These are phyloP conservation scores for Tetraselmis chui DNA, from an alignment of 139 green algal species.

Conservation along the genomic window DNA sequence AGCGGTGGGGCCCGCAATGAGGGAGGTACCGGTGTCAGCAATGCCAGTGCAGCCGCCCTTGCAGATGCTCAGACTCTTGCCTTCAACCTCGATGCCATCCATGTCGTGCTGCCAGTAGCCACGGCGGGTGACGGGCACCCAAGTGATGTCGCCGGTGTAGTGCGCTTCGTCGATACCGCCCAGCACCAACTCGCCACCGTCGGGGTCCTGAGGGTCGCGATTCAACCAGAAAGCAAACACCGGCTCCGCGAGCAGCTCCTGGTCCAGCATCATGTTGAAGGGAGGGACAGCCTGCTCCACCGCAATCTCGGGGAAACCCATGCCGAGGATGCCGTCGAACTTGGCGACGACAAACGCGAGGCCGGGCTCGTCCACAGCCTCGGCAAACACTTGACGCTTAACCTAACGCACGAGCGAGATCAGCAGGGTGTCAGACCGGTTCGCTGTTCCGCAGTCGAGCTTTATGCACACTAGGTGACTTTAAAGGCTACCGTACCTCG, in stretches of 20 bases:
- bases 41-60: slow-evolving; percentile 79
- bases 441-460: no score
- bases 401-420: no score
- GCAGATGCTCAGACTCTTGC: slow-evolving; percentile 24
- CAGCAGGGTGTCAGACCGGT: no score
- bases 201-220: slow-evolving; percentile 47
- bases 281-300: slow-evolving; percentile 70
- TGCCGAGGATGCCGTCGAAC: slow-evolving; percentile 97
- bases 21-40: slow-evolving; percentile 84
- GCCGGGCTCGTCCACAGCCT: slow-evolving; percentile 84
- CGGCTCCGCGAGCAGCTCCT: slow-evolving; percentile 66
- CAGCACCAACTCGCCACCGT: slow-evolving; percentile 89
- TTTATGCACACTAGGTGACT: no score
- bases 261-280: slow-evolving; percentile 82
- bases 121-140: slow-evolving; percentile 68
- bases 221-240: slow-evolving; percentile 98
- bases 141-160: slow-evolving; percentile 84
- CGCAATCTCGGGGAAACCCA: slow-evolving; percentile 89
- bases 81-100: slow-evolving; percentile 55
- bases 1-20: slow-evolving; percentile 64
- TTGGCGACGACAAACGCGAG: slow-evolving; percentile 91
- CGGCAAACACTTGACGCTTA: slow-evolving; percentile 60
- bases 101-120: slow-evolving; percentile 97
- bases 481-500: slow-evolving; percentile 22
- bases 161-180: slow-evolving; percentile 83